phyloP scores from a whole-genome alignment of 2,329 filamentous ascomycete species.

The Scytalidium sp. region DNA sequence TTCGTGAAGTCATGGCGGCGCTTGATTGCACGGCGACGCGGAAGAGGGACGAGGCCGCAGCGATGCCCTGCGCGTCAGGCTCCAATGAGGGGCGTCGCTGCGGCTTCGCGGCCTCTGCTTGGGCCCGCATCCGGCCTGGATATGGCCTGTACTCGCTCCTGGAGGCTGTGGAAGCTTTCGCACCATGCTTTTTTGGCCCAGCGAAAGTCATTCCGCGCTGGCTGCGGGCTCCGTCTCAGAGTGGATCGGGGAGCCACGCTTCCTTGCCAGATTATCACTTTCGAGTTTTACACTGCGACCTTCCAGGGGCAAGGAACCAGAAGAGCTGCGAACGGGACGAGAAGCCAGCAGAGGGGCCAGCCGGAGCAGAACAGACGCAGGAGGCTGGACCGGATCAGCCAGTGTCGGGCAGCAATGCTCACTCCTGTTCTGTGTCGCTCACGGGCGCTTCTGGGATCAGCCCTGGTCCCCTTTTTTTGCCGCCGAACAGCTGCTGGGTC shows the following conservation, averaged over 20 bases:
- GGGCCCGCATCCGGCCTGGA: not conserved
- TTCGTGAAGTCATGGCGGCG: not conserved
- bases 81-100: not conserved
- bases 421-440: not conserved
- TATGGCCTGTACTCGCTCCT: not conserved
- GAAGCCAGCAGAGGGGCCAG: not conserved
- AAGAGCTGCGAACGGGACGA: not conserved
- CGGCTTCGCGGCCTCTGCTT: not conserved
- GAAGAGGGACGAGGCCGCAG: not conserved
- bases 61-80: not conserved
- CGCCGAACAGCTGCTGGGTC: not conserved
- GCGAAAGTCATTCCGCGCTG: not conserved
- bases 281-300: too few relatives aligned
- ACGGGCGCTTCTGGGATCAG: not conserved
- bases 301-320: not conserved
- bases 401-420: constrained; percentile 26
- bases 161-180: too few relatives aligned
- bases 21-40: not conserved
- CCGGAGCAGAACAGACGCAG: not conserved
- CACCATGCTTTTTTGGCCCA: too few relatives aligned
- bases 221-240: not conserved
- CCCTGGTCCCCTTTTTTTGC: constrained; percentile 11
- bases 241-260: not conserved
- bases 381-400: constrained; percentile 16
- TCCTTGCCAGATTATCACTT: not conserved